These are phyloP conservation scores for Naganishia friedmannii DNA, from an alignment of 768 basidiomycete genomes.

Conservation along the genomic window DNA sequence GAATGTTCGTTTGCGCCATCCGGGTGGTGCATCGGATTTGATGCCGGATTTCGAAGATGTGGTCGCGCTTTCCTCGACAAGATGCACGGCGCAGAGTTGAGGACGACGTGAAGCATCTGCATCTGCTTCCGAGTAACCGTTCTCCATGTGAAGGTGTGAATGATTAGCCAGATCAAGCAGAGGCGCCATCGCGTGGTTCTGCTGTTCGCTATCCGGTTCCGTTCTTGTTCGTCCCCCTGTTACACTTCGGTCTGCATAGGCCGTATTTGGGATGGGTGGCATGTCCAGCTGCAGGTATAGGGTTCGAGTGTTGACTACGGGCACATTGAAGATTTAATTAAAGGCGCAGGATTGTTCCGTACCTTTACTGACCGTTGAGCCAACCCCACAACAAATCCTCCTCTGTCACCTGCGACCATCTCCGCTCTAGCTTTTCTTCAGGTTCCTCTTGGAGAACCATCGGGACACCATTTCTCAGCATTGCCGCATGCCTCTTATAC, in stretches of 20 bases:
- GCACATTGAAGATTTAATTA: conserved; percentile 28
- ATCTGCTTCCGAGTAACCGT: not conserved
- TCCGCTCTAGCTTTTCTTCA: conserved; percentile 52
- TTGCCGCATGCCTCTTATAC: conserved; percentile 41
- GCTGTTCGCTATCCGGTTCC: conserved; percentile 44
- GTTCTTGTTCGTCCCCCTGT: not conserved
- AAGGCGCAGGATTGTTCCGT: not conserved
- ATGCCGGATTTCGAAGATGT: not conserved
- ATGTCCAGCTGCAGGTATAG: conserved; percentile 57
- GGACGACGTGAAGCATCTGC: not conserved
- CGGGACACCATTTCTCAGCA: conserved; percentile 30
- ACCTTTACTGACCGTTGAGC: conserved; percentile 68
- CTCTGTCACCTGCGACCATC: conserved; percentile 56
- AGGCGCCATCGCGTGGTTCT: conserved; percentile 84
- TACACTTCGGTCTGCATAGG: not conserved
- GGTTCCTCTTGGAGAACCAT: not conserved
- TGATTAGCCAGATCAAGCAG: conserved; percentile 91
- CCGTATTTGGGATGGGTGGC: conserved; percentile 54
- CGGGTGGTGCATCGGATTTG: not conserved
- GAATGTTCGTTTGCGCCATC: conserved; percentile 21
- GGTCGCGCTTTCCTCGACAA: not conserved
- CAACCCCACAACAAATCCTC: conserved; percentile 79
- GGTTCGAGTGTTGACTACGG: conserved; percentile 86
- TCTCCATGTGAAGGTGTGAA: conserved; percentile 29
- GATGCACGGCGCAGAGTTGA: not conserved